A percentile compares a stretch with the other conserved stretches of the same genome.
Conservation (phyloP, 306 rosid genomes). For the Sindora glabra region DNA sequence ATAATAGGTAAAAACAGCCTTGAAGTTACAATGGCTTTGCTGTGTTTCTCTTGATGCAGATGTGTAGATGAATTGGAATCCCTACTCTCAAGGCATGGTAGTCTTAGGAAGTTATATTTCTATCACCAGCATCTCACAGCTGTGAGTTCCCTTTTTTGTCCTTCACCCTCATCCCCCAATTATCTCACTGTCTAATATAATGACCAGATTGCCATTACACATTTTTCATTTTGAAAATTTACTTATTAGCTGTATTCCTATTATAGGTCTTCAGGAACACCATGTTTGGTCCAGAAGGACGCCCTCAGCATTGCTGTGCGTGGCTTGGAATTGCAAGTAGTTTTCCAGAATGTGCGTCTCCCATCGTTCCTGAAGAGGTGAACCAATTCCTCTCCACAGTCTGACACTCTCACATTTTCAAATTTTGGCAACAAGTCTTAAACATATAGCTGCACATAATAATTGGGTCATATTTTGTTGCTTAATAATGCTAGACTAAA, state of each 20-base stretch:
- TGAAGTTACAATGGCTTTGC: conserved; percentile 2
- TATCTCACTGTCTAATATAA: conserved; percentile 8
- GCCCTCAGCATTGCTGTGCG: conserved; percentile 99
- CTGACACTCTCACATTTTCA: background rate
- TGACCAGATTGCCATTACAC: background rate
- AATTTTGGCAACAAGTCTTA: conserved; percentile 4
- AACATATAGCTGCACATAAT: background rate
- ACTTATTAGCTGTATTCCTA: background rate
- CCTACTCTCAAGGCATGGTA: conserved; percentile 84
- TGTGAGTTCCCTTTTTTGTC: conserved; percentile 38
- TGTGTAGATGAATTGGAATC: conserved; percentile 93
- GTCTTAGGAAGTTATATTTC: conserved; percentile 86
- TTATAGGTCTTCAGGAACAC: conserved; percentile 90
- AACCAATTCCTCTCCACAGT: conserved; percentile 3
- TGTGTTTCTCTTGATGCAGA: conserved; percentile 39
- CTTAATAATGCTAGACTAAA: conserved; percentile 4
- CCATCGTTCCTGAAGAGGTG: conserved; percentile 94
- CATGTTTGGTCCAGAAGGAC: conserved; percentile 99
- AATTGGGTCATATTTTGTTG: background rate
- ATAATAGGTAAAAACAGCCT: background rate
- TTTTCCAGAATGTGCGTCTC: conserved; percentile 94
- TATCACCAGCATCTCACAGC: conserved; percentile 94
- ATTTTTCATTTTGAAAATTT: conserved; percentile 18
- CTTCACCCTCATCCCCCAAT: background rate
- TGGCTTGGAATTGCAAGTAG: conserved; percentile 99